A percentile compares a stretch with the other conserved stretches of the same genome.
Conservation (phyloP, 176 grass and related monocot species). For the Bolboschoenus planiculmis region DNA sequence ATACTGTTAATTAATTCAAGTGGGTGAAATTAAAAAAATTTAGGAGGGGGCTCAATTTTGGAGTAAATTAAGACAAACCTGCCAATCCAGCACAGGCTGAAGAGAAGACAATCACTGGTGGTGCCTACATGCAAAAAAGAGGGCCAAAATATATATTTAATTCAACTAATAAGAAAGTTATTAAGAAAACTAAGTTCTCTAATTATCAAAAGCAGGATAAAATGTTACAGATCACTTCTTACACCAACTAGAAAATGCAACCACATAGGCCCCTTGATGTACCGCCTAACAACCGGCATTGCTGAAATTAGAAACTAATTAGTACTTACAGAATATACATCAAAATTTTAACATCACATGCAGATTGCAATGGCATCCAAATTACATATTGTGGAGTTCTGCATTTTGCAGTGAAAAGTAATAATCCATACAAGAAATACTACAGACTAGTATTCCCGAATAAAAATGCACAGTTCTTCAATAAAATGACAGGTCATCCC, state of each 20-base stretch:
- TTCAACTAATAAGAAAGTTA: slow-evolving; percentile 3
- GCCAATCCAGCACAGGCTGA: slow-evolving; percentile 97
- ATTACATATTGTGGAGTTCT: not conserved
- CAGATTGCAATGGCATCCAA: not conserved
- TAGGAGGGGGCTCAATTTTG: not conserved
- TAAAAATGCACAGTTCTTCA: not conserved
- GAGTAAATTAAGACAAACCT: slow-evolving; percentile 36
- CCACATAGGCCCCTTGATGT: slow-evolving; percentile 87
- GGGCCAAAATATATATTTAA: not conserved
- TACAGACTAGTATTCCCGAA: not conserved
- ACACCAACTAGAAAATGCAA: slow-evolving; percentile 95
- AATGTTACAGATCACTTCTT: slow-evolving; percentile 27
- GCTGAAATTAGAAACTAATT: slow-evolving; percentile 34
- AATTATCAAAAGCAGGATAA: not conserved
- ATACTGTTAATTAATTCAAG: not conserved
- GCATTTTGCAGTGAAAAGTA: not conserved
- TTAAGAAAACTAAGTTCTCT: not conserved
- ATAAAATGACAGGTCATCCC: not conserved
- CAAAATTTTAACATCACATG: not conserved
- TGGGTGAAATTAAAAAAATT: not conserved
- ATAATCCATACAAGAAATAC: not conserved
- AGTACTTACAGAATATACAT: not conserved
- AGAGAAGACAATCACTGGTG: slow-evolving; percentile 90
- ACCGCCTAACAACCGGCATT: slow-evolving; percentile 72
- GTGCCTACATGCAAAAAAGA: slow-evolving; percentile 38